phyloP scores from a whole-genome alignment of 2,329 filamentous ascomycete genomes.

The Ophiostoma himal-ulmi region DNA sequence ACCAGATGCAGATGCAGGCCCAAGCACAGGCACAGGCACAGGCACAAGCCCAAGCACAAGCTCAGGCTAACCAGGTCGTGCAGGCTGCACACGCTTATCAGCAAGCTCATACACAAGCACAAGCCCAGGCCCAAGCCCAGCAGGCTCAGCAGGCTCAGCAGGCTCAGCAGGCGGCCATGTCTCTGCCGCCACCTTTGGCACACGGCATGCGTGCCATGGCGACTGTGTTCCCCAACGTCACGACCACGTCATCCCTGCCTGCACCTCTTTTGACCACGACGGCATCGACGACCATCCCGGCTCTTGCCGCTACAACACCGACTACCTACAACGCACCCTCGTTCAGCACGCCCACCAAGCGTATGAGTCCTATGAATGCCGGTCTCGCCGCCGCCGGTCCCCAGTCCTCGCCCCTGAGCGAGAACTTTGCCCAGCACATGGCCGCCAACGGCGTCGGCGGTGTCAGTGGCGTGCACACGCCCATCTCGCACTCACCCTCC shows the following conservation, averaged over 20 bases:
- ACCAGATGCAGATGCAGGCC: background rate
- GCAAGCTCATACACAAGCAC: slow-evolving; percentile 21
- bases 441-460: slow-evolving; percentile 14
- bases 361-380: slow-evolving; percentile 45
- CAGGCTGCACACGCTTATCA: background rate
- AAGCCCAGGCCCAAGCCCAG: slow-evolving; percentile 20
- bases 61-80: background rate
- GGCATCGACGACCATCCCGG: slow-evolving; percentile 11
- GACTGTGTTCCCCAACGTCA: slow-evolving; percentile 51
- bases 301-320: slow-evolving; percentile 19
- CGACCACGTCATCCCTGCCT: slow-evolving; percentile 21
- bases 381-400: slow-evolving; percentile 36
- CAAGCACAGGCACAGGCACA: background rate
- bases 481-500: slow-evolving; percentile 75
- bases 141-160: slow-evolving; percentile 27
- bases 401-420: slow-evolving; percentile 37
- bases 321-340: slow-evolving; percentile 26
- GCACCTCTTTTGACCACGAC: slow-evolving; percentile 11
- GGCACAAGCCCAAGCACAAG: background rate
- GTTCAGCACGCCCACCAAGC: slow-evolving; percentile 49
- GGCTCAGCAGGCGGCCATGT: slow-evolving; percentile 43
- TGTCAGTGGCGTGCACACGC: slow-evolving; percentile 46
- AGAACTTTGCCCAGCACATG: slow-evolving; percentile 40
- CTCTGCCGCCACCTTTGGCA: slow-evolving; percentile 58
- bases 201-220: slow-evolving; percentile 66